Evolutionary conservation across 164 flowering plant genomes (phyloP), one percentile per base, ranked within the genome.

Genomic region (Piper betle): DNA sequence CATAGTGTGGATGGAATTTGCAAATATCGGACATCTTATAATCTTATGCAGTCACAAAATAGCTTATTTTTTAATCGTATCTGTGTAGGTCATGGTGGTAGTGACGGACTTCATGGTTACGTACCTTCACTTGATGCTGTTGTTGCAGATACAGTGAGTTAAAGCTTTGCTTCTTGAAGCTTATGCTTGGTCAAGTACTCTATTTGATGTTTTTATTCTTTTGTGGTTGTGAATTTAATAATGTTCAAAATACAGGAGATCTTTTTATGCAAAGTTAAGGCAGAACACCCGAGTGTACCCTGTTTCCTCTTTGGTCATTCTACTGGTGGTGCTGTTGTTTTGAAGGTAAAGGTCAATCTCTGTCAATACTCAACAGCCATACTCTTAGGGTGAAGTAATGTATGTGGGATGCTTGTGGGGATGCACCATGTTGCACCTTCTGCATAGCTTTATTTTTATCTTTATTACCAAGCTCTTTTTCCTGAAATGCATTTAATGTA

Each of bases 51-150:
- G 5, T 12, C 50, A 46, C 50, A 46, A 10, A 12, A 46, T 15
- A 6, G 50, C 10, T 46, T 46, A 15, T 10, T 46, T 46, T 5
- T 46, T 46, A 10, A 12, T 46, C 15, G 3, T 46, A 10, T 6
- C 50, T 10, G 33, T 64, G 38, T 69, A 93, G 99, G 99, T 66
- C 99, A 93, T 68, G 99, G 99, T 55, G 99, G 99, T 55, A 93
- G 99, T 62, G 99, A 93, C 79, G 99, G 99, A 64, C 75, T 90
- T 72, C 99, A 93, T 72, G 99, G 99, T 66, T 93, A 86, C 64
- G 99, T 93, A 43, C 99, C 99, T 68, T 90, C 99, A 17, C 88
- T 93, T 66, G 97, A 93, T 63, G 84, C 82, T 71, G 99, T 93
- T 64, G 95, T 90, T 66, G 91, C 91, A 37, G 99, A 93, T 67